Conservation (phyloP, 345 rosid genomes). For the Cardamine chenopodiifolia region DNA sequence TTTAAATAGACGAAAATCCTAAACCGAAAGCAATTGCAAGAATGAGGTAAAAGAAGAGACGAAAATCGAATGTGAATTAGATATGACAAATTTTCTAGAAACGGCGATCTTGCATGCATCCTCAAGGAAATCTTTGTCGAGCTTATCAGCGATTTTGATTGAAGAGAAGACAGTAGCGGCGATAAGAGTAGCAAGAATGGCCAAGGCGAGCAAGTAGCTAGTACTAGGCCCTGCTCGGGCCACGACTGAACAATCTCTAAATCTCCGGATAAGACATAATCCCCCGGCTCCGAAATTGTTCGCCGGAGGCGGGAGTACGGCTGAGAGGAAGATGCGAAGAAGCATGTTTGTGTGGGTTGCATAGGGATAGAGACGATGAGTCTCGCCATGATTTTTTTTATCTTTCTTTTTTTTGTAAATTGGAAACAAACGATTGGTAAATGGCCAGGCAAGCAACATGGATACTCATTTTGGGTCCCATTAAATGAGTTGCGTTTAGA, state of each 20-base stretch:
- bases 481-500: neutral
- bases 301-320: slow-evolving; percentile 18
- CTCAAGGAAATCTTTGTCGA: slow-evolving; percentile 69
- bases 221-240: slow-evolving; percentile 68
- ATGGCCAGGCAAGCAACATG: neutral
- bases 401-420: neutral
- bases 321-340: slow-evolving; percentile 21
- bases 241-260: slow-evolving; percentile 50
- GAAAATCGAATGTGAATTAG: neutral
- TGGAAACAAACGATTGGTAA: slow-evolving; percentile 20
- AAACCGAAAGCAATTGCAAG: neutral
- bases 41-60: neutral
- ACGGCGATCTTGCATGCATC: slow-evolving; percentile 65
- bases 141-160: slow-evolving; percentile 65
- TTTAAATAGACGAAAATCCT: neutral
- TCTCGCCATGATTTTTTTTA: slow-evolving; percentile 48
- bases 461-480: slow-evolving; percentile 13
- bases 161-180: slow-evolving; percentile 69
- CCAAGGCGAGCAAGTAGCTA: slow-evolving; percentile 67
- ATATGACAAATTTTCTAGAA: neutral
- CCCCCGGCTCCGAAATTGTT: slow-evolving; percentile 18
- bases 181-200: slow-evolving; percentile 71
- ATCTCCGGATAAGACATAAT: slow-evolving; percentile 15
- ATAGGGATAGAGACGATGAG: slow-evolving; percentile 47
- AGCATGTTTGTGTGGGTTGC: slow-evolving; percentile 26